These are phyloP conservation scores for Pelagophyceae sp. DNA, from an alignment of 352 stramenopile species.

Conservation along the genomic window DNA sequence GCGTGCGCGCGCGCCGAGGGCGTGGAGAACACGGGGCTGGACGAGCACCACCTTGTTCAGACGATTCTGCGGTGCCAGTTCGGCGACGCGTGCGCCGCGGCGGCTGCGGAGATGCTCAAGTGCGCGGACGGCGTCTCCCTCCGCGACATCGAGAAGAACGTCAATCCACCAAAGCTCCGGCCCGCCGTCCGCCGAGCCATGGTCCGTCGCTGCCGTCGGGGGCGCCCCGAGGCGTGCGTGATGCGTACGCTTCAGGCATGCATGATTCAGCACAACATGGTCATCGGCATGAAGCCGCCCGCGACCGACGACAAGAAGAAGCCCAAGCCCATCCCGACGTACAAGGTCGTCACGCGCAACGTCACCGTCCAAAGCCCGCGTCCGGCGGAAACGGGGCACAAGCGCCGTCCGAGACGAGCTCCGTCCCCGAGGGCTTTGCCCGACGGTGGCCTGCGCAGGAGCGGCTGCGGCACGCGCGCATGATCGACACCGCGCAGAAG, in stretches of 20 bases:
- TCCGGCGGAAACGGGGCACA: too few species aligned
- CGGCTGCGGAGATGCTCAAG: not conserved
- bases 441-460: too few species aligned
- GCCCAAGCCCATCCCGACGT: not conserved
- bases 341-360: not conserved
- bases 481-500: not conserved
- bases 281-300: not conserved
- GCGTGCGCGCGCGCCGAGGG: not conserved
- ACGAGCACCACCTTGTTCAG: not conserved
- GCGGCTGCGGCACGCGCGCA: not conserved
- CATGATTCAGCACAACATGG: not conserved
- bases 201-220: not conserved
- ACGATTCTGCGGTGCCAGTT: not conserved
- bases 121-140: not conserved
- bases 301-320: not conserved
- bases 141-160: not conserved
- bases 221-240: not conserved
- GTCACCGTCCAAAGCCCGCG: too few species aligned
- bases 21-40: not conserved
- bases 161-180: not conserved
- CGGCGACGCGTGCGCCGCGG: not conserved
- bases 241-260: not conserved
- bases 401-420: too few species aligned
- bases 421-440: too few species aligned
- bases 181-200: not conserved